Percentiles rank a stretch among this genome's conserved stretches.
These are phyloP conservation scores for Wickerhamia fluorescens DNA, from an alignment of 805 yeast species.

Conservation along the genomic window DNA sequence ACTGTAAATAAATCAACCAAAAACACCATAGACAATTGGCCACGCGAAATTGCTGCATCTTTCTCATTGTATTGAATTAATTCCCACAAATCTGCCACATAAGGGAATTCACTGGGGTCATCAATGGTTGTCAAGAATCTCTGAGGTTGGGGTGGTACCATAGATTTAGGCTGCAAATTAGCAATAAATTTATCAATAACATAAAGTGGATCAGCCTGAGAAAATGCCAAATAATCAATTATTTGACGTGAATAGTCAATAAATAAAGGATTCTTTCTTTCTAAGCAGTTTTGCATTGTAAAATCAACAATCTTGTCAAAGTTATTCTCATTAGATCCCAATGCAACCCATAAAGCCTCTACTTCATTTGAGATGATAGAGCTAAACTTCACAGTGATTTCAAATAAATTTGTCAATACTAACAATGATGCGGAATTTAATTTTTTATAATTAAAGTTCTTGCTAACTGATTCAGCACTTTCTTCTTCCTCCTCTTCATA, in stretches of 20 bases:
- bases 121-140: conserved; percentile 1
- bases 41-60: conserved; percentile 76
- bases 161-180: conserved; percentile 74
- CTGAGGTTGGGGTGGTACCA: conserved; percentile 65
- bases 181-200: conserved; percentile 55
- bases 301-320: conserved; percentile 67
- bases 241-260: conserved; percentile 78
- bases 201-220: conserved; percentile 40
- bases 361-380: conserved; percentile 76
- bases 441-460: conserved; percentile 1
- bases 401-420: conserved; percentile 77
- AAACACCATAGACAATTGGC: conserved; percentile 81
- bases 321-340: conserved; percentile 71
- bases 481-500: conserved; percentile 2
- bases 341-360: conserved; percentile 91
- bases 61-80: conserved; percentile 47
- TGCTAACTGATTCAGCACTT: conserved; percentile 4
- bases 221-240: conserved; percentile 62
- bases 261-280: conserved; percentile 62
- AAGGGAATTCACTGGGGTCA: conserved; percentile 43
- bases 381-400: conserved; percentile 73
- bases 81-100: conserved; percentile 64
- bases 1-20: conserved; percentile 72
- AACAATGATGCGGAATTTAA: conserved; percentile 38
- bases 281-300: conserved; percentile 59